phyloP scores from a whole-genome alignment of 2,329 filamentous ascomycete genomes.

The Pseudogymnoascus sp. region DNA sequence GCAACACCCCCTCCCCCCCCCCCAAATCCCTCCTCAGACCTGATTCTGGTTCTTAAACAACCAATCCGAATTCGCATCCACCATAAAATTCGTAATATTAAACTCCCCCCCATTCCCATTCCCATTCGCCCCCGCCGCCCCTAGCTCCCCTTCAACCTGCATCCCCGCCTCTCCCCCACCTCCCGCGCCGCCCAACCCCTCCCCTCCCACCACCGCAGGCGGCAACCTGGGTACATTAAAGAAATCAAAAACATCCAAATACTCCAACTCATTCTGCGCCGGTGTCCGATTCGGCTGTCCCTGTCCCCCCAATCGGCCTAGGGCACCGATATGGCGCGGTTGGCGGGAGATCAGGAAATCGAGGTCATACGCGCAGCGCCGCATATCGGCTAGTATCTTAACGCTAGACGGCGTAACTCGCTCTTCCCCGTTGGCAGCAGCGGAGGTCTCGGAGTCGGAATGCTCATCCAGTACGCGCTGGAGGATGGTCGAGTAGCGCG shows the following conservation, averaged over 20 bases:
- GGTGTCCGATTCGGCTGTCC: slow-evolving; percentile 52
- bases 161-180: slow-evolving; percentile 13
- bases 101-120: slow-evolving; percentile 40
- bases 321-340: slow-evolving; percentile 24
- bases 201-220: slow-evolving; percentile 29
- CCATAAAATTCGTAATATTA: slow-evolving; percentile 71
- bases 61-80: slow-evolving; percentile 67
- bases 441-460: slow-evolving; percentile 60
- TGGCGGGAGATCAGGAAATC: slow-evolving; percentile 84
- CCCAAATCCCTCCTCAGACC: neutral
- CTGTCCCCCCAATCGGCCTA: slow-evolving; percentile 40
- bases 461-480: slow-evolving; percentile 82
- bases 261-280: slow-evolving; percentile 76
- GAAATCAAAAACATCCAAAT: slow-evolving; percentile 87
- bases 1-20: too few species aligned
- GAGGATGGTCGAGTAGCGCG: slow-evolving; percentile 70
- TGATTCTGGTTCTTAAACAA: slow-evolving; percentile 47
- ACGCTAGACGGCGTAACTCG: slow-evolving; percentile 73
- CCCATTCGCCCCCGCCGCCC: slow-evolving; percentile 12
- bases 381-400: slow-evolving; percentile 84
- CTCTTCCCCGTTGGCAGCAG: slow-evolving; percentile 49
- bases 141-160: slow-evolving; percentile 5
- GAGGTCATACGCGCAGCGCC: slow-evolving; percentile 79
- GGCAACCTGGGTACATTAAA: slow-evolving; percentile 80
- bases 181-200: slow-evolving; percentile 16